Percentiles rank a stretch among this genome's conserved stretches.
phyloP scores from a whole-genome alignment of 352 stramenopile species.

The Globisporangium emineosum region DNA sequence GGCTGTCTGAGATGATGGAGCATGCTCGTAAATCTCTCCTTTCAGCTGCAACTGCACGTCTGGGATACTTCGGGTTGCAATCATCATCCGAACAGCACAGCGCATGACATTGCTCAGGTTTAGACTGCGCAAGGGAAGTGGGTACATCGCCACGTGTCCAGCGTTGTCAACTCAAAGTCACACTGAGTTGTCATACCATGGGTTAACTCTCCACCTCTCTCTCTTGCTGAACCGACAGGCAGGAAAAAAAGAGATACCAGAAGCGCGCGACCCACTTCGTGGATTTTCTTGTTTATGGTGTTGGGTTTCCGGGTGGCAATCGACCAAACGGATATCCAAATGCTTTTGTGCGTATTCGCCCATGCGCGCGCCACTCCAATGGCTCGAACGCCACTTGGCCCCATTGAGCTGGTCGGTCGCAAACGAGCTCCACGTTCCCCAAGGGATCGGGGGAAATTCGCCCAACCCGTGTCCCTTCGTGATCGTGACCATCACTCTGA shows the following conservation, averaged over 20 bases:
- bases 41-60: background rate
- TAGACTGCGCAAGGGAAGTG: background rate
- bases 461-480: slow-evolving; percentile 1
- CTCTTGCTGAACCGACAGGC: background rate
- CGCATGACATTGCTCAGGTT: too few species aligned
- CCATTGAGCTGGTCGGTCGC: background rate
- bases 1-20: background rate
- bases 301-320: background rate
- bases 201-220: background rate
- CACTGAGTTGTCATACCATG: background rate
- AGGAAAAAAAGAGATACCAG: background rate
- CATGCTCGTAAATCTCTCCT: background rate
- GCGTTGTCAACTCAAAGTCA: background rate
- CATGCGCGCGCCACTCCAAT: background rate
- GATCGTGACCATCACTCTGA: slow-evolving; percentile 1
- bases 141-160: background rate
- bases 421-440: background rate
- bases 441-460: slow-evolving; percentile 9
- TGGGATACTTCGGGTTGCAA: background rate
- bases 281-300: background rate
- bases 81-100: too few species aligned
- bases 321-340: background rate
- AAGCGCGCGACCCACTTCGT: background rate
- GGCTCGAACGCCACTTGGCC: background rate
- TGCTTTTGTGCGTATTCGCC: background rate